Evolutionary conservation across 805 yeast genomes (phyloP).

Genomic region (Candida nemodendra): DNA sequence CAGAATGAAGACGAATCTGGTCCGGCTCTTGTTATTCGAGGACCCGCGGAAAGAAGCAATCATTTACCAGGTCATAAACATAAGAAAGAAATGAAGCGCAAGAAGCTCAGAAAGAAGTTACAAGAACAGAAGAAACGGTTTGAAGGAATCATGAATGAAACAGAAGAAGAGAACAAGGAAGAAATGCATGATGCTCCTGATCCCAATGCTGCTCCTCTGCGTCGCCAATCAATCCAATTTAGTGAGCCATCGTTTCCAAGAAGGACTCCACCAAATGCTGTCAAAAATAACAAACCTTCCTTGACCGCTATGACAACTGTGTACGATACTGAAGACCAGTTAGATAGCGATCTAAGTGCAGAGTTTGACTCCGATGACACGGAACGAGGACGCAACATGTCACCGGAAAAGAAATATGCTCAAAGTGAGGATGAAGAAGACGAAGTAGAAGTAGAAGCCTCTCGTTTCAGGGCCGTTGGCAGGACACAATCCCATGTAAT

Average conservation of each 20-base stretch:
- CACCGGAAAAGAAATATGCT: constrained; percentile 15
- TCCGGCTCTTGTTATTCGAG: constrained; percentile 71
- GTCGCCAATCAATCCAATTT: constrained; percentile 21
- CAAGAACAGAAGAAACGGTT: constrained; percentile 13
- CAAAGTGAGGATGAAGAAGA: constrained; percentile 9
- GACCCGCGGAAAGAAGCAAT: constrained; percentile 71
- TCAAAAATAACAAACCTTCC: too few relatives aligned
- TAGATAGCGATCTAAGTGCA: constrained; percentile 25
- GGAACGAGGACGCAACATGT: constrained; percentile 17
- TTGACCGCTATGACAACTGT: constrained; percentile 5
- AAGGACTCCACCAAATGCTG: not conserved
- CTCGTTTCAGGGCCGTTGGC: constrained; percentile 18
- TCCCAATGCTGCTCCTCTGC: constrained; percentile 2
- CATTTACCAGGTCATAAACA: constrained; percentile 24
- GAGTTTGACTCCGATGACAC: constrained; percentile 20
- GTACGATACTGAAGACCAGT: constrained; percentile 15
- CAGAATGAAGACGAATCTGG: constrained; percentile 54
- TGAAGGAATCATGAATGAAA: constrained; percentile 5
- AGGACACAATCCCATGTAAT: constrained; percentile 28
- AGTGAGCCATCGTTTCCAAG: constrained; percentile 15
- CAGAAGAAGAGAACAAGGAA: constrained; percentile 8
- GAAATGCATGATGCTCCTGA: not conserved
- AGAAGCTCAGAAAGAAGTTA: constrained; percentile 17
- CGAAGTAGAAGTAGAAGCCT: constrained; percentile 9
- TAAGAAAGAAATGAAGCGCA: constrained; percentile 21